Percentiles rank a stretch among this genome's conserved stretches.
Conservation (phyloP, 768 basidiomycete genomes). For the Leccinum pellstonianum region DNA sequence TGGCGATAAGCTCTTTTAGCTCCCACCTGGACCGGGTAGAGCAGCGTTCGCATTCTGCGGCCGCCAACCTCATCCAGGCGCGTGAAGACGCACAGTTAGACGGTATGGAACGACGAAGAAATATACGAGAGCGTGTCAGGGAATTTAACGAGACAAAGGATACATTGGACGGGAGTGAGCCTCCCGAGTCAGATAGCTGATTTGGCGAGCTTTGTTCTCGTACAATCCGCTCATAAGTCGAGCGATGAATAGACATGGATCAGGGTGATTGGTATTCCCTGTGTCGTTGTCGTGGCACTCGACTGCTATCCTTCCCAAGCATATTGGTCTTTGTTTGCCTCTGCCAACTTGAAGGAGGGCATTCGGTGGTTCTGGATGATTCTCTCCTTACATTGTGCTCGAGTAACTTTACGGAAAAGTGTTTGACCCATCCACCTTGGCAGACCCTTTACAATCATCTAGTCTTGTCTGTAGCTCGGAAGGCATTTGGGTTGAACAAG, state of each 20-base stretch:
- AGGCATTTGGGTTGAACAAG: not conserved
- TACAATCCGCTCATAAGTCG: not conserved
- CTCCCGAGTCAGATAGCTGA: not conserved
- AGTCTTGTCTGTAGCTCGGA: not conserved
- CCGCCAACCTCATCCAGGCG: constrained; percentile 57
- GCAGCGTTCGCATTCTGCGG: constrained; percentile 48
- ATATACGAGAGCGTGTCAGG: constrained; percentile 49
- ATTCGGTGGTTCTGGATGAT: not conserved
- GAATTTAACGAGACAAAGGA: constrained; percentile 24
- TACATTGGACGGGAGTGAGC: not conserved
- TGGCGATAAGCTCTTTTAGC: constrained; percentile 10
- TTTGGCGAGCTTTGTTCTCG: not conserved
- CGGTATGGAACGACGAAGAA: constrained; percentile 52
- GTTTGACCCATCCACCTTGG: not conserved
- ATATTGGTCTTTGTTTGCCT: not conserved
- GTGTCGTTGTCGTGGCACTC: not conserved
- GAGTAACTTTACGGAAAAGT: not conserved
- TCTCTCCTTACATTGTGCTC: not conserved
- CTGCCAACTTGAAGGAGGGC: not conserved
- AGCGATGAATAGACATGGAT: not conserved
- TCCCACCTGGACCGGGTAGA: constrained; percentile 37
- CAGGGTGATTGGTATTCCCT: not conserved
- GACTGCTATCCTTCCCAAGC: not conserved
- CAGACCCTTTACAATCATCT: not conserved
- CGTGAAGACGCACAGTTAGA: constrained; percentile 53